Evolutionary conservation across 2,329 filamentous ascomycete species (phyloP).

Genomic region (Cladophialophora chaetospira): DNA sequence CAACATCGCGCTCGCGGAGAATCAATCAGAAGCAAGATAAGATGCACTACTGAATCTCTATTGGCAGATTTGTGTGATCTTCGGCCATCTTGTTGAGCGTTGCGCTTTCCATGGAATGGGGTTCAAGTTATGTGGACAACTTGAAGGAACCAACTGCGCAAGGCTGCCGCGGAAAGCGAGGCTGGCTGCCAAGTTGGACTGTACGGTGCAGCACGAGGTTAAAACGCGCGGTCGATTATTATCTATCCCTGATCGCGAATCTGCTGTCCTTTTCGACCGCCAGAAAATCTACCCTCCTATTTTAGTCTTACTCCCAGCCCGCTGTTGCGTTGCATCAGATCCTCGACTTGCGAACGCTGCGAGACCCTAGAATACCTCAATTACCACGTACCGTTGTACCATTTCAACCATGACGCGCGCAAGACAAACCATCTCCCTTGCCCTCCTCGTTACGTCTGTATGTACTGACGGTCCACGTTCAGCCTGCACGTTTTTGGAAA

Average conservation of each 20-base stretch:
- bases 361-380: too few relatives aligned
- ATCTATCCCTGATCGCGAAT: too few relatives aligned
- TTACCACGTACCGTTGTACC: too few relatives aligned
- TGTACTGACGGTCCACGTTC: background rate
- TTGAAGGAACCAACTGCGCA: background rate
- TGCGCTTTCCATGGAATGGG: too few relatives aligned
- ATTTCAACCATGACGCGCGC: conserved; percentile 77
- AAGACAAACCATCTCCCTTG: conserved; percentile 83
- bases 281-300: background rate
- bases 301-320: background rate
- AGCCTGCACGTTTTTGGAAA: background rate
- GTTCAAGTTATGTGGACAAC: too few relatives aligned
- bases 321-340: too few relatives aligned
- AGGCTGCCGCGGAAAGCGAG: conserved; percentile 1
- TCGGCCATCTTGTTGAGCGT: too few relatives aligned
- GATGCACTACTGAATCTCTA: too few relatives aligned
- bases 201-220: conserved; percentile 5
- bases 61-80: too few relatives aligned
- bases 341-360: too few relatives aligned
- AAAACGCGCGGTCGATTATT: conserved; percentile 3
- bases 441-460: conserved; percentile 26
- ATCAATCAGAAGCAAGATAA: too few relatives aligned
- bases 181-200: conserved; percentile 9
- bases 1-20: too few relatives aligned
- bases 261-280: conserved; percentile 1